Base-by-base conservation (phyloP, 768 basidiomycete genomes). In the Dacryopinax primogenitus region DNA sequence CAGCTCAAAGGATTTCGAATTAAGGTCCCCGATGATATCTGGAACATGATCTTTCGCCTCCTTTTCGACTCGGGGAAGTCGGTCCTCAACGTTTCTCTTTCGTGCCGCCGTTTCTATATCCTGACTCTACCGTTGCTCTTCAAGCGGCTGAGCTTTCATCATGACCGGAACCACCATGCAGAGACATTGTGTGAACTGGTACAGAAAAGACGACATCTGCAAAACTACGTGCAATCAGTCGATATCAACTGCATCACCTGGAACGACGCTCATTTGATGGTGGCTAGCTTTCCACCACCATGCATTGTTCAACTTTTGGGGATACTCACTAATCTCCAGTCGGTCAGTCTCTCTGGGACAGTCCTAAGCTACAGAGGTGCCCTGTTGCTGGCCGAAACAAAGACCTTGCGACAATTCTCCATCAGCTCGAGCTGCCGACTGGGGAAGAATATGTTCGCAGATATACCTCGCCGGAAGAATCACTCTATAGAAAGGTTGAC, bases 371-470 rank as follows among this genome's bases (percentile, higher is more conserved):
- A 6, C 13, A 30, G 32, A 21, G 51, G 51, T 6, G 51, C 51
- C 13, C 3, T 58, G 51, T 15, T 58, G 7, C 51, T 58, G 51
- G 51, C 51, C 9, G 32, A 23, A 30, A 58, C 26, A 21, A 23
- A 23, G 4, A 58, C 26, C 21, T 28, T 58, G 2, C 51, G 26
- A 30, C 11, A 30, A 7, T 18, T 58, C 13, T 58, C 51, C 26
- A 58, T 58, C 51, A 58, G 51, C 30, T 58, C 51, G 9, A 58
- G 51, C 51, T 58, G 51, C 21, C 51, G 51, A 23, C 51, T 58
- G 13, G 12, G 11, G 26, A 23, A 11, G 3, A 21, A 58, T 32
- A 23, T 58, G 4, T 30, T 15, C 32, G 26, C 15, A 23, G 9
- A 26, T 18, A 15, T 58, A 30, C 51, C 51, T 13, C 26, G 51